Percentiles rank a stretch among this genome's conserved stretches.
Evolutionary conservation across 257 asterid genomes (phyloP).

Genomic region (Przewalskia tangutica): DNA sequence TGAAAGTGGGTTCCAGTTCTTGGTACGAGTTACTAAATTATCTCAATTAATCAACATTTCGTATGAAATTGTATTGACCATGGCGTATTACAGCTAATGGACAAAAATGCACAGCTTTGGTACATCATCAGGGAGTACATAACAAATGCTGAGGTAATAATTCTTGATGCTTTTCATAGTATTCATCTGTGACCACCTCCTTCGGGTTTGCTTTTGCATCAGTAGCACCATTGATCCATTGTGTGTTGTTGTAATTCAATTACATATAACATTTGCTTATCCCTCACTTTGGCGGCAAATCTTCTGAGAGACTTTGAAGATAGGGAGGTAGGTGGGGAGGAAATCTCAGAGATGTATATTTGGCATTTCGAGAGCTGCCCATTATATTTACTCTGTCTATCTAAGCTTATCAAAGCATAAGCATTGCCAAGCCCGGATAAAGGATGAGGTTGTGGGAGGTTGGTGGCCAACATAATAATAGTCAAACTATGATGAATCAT

Average conservation of each 20-base stretch:
- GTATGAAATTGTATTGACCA: slow-evolving; percentile 21
- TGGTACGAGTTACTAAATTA: slow-evolving; percentile 47
- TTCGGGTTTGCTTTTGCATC: background rate
- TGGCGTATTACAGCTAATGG: slow-evolving; percentile 73
- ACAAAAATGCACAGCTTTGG: slow-evolving; percentile 97
- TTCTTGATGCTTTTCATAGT: background rate
- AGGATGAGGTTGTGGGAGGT: background rate
- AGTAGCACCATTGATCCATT: background rate
- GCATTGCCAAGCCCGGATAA: background rate
- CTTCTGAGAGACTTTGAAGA: background rate
- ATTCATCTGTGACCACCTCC: background rate
- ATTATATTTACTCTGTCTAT: background rate
- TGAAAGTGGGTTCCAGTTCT: slow-evolving; percentile 92
- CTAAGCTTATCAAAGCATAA: background rate
- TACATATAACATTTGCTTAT: background rate
- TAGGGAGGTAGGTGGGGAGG: background rate
- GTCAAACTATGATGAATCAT: background rate
- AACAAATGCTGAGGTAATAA: slow-evolving; percentile 73
- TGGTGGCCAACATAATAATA: background rate
- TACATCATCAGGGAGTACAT: slow-evolving; percentile 97
- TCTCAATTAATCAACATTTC: slow-evolving; percentile 11
- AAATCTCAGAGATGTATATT: background rate
- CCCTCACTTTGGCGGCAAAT: background rate
- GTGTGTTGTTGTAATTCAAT: background rate
- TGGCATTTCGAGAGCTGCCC: background rate